Base-by-base conservation (phyloP, 192 early-diverging fungal species). In the Coemansia sp. region DNA sequence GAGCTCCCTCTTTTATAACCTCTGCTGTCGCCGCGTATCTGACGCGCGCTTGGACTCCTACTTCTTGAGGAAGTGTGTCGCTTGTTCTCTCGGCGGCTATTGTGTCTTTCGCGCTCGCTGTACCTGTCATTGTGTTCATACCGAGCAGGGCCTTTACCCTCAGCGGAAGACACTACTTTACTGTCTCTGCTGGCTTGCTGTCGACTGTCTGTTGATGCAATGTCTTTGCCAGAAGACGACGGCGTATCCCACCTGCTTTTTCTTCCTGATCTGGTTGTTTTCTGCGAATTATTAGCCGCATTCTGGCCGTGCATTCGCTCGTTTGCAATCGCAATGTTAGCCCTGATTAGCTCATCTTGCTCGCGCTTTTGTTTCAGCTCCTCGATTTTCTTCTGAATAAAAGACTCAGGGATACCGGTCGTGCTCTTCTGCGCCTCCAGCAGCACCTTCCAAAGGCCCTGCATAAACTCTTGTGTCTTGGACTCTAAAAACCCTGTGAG, bases 401-500 rank as follows among this genome's bases (percentile, higher is more conserved):
- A 90, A 43, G 82, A 78, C 49, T 88, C 79, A 0, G 97, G 97
- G 63, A 99, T 93, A 1, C 97, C 97, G 42, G 85, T 85, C 10
- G 87, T 75, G 42, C 84, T 85, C 20, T 84, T 81, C 66, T 98
- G 95, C 3, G 97, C 97, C 70, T 88, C 90, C n/a, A 97, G 66
- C 9, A 98, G 77, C 13, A 96, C 76, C n/a, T 81, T 81, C 97
- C 97, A 99, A 13, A 99, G 85, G 60, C 91, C 89, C 37, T 87
- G 81, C 68, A 97, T 89, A 78, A 99, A 98, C 5, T 61, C 72
- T 31, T 83, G 80, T 6, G 97, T 84, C 33, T 92, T 94, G 21
- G 82, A 84, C 67, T 95, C 93, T 21, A 99, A 77, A 63, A 99
- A 99, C 12, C 95, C 95, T 3, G 94, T 95, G 9, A 99, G 82